phyloP scores from a whole-genome alignment of 768 basidiomycete genomes.

The Trametes cubensis region DNA sequence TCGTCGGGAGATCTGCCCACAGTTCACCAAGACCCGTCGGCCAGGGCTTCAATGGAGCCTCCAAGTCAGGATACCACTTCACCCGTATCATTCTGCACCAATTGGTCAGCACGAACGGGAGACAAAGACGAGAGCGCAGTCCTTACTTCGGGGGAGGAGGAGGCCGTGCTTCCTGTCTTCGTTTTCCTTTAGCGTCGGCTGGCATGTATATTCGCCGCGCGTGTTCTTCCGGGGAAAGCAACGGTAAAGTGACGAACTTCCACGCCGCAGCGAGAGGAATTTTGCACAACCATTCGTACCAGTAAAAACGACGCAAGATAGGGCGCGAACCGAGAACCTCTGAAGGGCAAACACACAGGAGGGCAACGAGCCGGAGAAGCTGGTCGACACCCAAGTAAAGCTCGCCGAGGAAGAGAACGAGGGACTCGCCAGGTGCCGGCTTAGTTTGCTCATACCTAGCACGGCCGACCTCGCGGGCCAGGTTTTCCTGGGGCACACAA shows the following conservation, averaged over 20 bases:
- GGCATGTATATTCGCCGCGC: not conserved
- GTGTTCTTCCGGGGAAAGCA: not conserved
- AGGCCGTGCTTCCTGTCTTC: not conserved
- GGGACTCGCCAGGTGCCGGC: not conserved
- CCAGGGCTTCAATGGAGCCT: constrained; percentile 3
- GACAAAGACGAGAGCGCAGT: not conserved
- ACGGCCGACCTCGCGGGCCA: too few relatives aligned
- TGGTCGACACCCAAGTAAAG: constrained; percentile 11
- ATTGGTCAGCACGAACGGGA: not conserved
- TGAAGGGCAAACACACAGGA: not conserved
- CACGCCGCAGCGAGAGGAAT: not conserved
- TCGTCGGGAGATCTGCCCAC: not conserved
- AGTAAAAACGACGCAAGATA: not conserved
- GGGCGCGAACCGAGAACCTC: not conserved
- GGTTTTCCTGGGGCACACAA: too few relatives aligned
- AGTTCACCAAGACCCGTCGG: not conserved
- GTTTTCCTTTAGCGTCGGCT: not conserved
- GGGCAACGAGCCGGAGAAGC: not conserved
- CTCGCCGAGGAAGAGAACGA: constrained; percentile 8
- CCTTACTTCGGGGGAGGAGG: not conserved
- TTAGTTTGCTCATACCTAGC: too few relatives aligned
- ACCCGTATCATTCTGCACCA: constrained; percentile 3
- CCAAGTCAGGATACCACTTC: constrained; percentile 12
- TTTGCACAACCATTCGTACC: not conserved
- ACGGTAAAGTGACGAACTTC: not conserved